These are phyloP conservation scores for Cymbopogon flexuosus DNA, from an alignment of 202 grass and related monocot species.

Conservation along the genomic window DNA sequence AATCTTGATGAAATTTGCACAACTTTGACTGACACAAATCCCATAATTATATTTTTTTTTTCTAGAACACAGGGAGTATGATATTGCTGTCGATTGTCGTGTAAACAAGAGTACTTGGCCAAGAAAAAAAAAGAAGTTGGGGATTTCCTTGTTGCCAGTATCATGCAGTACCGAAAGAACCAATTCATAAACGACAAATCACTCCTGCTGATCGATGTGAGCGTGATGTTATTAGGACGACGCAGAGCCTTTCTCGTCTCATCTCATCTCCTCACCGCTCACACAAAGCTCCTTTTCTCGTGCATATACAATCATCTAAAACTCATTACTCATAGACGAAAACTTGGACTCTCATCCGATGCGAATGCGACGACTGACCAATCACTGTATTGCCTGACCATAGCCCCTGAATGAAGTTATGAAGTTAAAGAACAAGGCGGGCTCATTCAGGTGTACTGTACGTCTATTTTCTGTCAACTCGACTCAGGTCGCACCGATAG, in stretches of 20 bases:
- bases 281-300: neutral
- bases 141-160: neutral
- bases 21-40: no score
- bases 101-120: neutral
- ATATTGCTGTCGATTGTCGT: neutral
- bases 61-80: no score
- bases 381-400: neutral
- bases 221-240: constrained; percentile 27
- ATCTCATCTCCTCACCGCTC: neutral
- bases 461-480: no score
- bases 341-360: neutral
- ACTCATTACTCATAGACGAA: neutral
- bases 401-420: no score
- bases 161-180: neutral
- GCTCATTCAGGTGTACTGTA: no score
- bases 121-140: neutral
- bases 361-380: neutral
- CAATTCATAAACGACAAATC: constrained; percentile 2
- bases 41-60: no score
- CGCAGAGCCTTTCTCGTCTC: neutral
- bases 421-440: no score
- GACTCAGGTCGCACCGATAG: no score
- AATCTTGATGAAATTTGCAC: no score
- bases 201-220: constrained; percentile 20
- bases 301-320: neutral